phyloP scores from a whole-genome alignment of 257 asterid genomes.

The Fraxinus pennsylvanica region DNA sequence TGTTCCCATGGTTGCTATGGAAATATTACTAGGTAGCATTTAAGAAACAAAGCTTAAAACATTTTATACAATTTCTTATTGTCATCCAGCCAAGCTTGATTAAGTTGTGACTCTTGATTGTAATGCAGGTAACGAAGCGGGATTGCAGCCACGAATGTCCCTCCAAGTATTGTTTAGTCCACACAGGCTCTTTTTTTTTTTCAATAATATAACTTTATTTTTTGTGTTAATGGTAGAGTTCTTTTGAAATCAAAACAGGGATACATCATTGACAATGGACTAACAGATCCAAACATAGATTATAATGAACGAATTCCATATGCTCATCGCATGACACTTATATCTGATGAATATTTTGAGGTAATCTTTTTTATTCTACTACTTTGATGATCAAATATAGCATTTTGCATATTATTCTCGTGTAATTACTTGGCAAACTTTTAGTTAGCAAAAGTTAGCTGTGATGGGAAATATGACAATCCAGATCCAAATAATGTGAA shows the following conservation, averaged over 20 bases:
- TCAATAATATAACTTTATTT: not conserved
- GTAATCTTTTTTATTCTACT: conserved; percentile 19
- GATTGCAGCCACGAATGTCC: conserved; percentile 36
- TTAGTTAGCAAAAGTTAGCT: conserved; percentile 45
- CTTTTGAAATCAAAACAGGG: conserved; percentile 34
- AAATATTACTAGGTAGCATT: conserved; percentile 43
- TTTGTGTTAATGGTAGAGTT: not conserved
- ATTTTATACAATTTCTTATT: not conserved
- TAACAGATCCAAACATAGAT: conserved; percentile 9
- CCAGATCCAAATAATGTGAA: conserved; percentile 37
- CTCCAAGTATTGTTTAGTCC: conserved; percentile 31
- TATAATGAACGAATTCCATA: conserved; percentile 34
- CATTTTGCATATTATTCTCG: too few species aligned
- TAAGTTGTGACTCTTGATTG: not conserved
- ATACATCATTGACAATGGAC: conserved; percentile 44
- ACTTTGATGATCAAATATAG: not conserved
- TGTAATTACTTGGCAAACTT: not conserved
- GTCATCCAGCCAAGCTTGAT: not conserved
- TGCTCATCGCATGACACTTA: conserved; percentile 53
- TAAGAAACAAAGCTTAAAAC: too few species aligned
- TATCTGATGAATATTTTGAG: conserved; percentile 48
- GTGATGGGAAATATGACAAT: conserved; percentile 39
- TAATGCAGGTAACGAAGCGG: conserved; percentile 49
- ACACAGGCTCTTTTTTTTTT: not conserved
- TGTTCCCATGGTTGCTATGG: conserved; percentile 42